phyloP scores from a whole-genome alignment of 1,139 yeast genomes.

The Magnusiomyces tetraspermus region DNA sequence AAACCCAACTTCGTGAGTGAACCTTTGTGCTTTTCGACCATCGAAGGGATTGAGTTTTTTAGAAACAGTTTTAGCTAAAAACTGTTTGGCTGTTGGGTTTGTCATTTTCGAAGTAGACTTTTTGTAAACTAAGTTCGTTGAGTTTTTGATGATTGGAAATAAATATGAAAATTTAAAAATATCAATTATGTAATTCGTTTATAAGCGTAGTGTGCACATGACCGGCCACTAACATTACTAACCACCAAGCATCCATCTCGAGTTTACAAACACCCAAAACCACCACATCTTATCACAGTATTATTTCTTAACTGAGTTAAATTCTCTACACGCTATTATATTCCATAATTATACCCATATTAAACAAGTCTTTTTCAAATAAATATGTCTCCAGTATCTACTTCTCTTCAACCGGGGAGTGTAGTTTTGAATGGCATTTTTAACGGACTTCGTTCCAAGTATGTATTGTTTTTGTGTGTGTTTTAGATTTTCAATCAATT shows the following conservation, averaged over 20 bases:
- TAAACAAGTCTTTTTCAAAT: background rate
- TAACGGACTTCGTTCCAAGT: slow-evolving; percentile 22
- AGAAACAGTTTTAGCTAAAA: background rate
- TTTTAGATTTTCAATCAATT: background rate
- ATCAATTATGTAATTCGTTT: too few species aligned
- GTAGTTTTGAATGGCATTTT: slow-evolving; percentile 19
- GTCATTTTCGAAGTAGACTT: background rate
- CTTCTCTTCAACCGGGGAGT: slow-evolving; percentile 14
- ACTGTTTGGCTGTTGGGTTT: background rate
- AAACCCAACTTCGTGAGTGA: background rate
- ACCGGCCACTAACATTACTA: too few species aligned
- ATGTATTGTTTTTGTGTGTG: slow-evolving; percentile 5
- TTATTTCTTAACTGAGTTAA: too few species aligned
- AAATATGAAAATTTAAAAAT: too few species aligned
- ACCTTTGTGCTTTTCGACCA: background rate
- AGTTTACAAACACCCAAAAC: too few species aligned
- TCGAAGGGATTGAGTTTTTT: background rate
- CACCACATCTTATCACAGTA: too few species aligned
- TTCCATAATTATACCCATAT: background rate
- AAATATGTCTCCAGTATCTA: slow-evolving; percentile 8
- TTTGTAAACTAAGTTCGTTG: too few species aligned
- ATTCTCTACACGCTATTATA: background rate
- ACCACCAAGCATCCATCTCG: too few species aligned
- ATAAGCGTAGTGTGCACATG: too few species aligned
- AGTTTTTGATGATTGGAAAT: too few species aligned